A percentile compares a stretch with the other conserved stretches of the same genome.
Conservation (phyloP, 345 rosid genomes). For the Moringa oleifera region DNA sequence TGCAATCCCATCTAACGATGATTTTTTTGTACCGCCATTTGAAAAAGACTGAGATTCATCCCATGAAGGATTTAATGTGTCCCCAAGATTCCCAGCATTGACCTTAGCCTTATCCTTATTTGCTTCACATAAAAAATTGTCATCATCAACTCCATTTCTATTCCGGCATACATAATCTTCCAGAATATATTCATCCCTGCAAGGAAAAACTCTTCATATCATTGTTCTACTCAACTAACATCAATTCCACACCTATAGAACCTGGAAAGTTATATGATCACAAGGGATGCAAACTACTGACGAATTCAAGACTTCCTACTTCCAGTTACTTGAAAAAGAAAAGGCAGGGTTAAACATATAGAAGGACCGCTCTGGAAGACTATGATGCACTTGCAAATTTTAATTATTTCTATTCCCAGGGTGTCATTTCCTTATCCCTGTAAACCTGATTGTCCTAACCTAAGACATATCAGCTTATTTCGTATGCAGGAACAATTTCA, state of each 20-base stretch:
- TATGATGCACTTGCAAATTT: not conserved
- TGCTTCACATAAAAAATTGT: slow-evolving; percentile 8
- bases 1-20: slow-evolving; percentile 18
- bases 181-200: slow-evolving; percentile 39
- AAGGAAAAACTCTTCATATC: not conserved
- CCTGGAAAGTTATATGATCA: too few relatives aligned
- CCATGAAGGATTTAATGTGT: slow-evolving; percentile 11
- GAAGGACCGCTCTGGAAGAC: not conserved
- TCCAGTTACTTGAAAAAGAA: too few relatives aligned
- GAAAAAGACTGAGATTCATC: slow-evolving; percentile 17
- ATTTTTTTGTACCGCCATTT: slow-evolving; percentile 15
- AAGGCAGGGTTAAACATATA: not conserved
- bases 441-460: not conserved
- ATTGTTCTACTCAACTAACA: not conserved
- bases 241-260: too few relatives aligned
- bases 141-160: slow-evolving; percentile 14
- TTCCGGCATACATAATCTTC: slow-evolving; percentile 17
- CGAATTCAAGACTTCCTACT: too few relatives aligned
- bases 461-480: not conserved
- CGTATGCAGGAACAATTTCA: slow-evolving; percentile 4
- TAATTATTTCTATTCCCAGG: not conserved
- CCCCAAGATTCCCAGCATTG: slow-evolving; percentile 9
- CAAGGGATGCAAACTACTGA: too few relatives aligned
- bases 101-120: slow-evolving; percentile 18
- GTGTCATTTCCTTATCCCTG: not conserved